Base-by-base conservation (phyloP, 2,329 filamentous ascomycete species). In the Pestalotiopsis sp. region DNA sequence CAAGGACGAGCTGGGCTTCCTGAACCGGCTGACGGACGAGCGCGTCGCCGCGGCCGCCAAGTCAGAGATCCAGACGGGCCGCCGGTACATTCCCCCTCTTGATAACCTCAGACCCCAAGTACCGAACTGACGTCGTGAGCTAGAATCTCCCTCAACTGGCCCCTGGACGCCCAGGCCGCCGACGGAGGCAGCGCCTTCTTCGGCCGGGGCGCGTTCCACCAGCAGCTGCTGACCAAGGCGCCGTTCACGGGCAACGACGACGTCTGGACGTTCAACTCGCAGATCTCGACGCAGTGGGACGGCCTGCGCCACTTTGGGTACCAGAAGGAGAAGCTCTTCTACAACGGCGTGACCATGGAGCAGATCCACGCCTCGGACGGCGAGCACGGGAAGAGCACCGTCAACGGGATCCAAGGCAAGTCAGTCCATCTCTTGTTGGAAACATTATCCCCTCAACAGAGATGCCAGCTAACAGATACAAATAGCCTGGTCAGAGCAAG, bases 81-180 rank as follows among this genome's bases (percentile, higher is more conserved):
- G 78, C 66, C 80, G 86, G 81, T 83, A 75, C 60, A 69, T 69
- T 20, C 31, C 36, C 11, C 23, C n/a, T 36, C 20, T 36, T 36
- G 7, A 36, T 36, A 36, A 7, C 31, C 9, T 36, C 31, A 36
- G 31, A 9, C 7, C 7, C 31, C 31, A 9, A 36, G 31, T 2
- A 1, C 31, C 2, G 20, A 36, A 3, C 20, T 52, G 14, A 36
- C 38, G 4, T 31, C 3, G 59, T 7, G 4, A 7, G 12, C 20
- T 67, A 86, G 85, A 38, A 81, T 91, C 65, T 88, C 86, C 1
- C 82, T 91, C 23, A 88, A 91, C 78, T 88, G 88, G 82, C 83
- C 87, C 0, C 81, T 91, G 4, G 82, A 88, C 77, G 84, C 86
- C 12, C 84, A 88, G 75, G 77, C 82, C 2, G 17, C 45, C 14